Base-by-base conservation (phyloP, 768 basidiomycete genomes). In the Pisolithus tinctorius region DNA sequence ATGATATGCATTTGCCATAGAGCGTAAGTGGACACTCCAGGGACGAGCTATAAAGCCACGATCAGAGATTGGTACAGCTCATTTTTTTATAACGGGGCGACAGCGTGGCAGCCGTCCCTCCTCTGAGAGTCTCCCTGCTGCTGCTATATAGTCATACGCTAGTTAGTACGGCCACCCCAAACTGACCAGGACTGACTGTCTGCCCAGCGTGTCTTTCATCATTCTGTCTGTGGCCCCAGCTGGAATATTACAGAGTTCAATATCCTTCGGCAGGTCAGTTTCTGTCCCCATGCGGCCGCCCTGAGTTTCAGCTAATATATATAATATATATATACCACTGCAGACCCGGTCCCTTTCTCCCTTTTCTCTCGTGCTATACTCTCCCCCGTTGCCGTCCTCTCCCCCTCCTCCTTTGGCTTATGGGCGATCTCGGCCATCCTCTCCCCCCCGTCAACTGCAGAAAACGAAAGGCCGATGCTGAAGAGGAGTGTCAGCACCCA, bases 391-490 rank as follows among this genome's bases (percentile, higher is more conserved):
- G 31, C 36, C 49, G 47, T 44, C 55, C 56, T 55, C 41, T 43
- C 57, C 52, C 59, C 57, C 20, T 20, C 54, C 58, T 70, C 54
- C 51, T 56, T 53, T 47, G 51, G 48, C 48, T 52, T 54, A 85
- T 86, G 82, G 81, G 84, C 71, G 75, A 82, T 74, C 74, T 81
- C 56, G 74, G 78, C 59, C 78, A 82, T 55, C 71, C 75, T 50
- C 66, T 70, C 57, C 75, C 76, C 53, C 59, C 75, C 69, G 47
- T 64, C 49, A 68, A 76, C 75, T 73, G 74, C 63, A 76, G 81
- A 63, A 88, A 88, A 68, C 81, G 86, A 58, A 88, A 88, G 69
- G 77, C 82, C 0, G 78, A 78, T 63, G 49, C 63, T 27, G 81
- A 85, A 51, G 74, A 76, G 43, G 68, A 68, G 42, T 50, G 41